Conservation (phyloP, 2,329 filamentous ascomycete genomes). For the Cercospora zeae-maydis region DNA sequence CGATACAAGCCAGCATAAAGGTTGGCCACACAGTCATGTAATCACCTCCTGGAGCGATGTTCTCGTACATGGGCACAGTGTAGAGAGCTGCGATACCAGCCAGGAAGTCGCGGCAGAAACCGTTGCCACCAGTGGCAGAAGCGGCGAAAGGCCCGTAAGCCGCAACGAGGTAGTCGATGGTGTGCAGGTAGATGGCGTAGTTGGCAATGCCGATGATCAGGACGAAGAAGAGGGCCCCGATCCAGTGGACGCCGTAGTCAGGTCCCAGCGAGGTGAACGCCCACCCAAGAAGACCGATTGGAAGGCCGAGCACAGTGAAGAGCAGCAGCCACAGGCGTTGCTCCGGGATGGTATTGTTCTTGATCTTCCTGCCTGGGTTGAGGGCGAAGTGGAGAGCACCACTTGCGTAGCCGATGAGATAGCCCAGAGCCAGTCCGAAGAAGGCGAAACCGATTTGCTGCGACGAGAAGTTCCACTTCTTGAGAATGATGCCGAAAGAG, state of each 20-base stretch:
- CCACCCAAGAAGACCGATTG: constrained; percentile 67
- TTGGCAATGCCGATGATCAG: constrained; percentile 69
- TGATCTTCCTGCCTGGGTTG: constrained; percentile 48
- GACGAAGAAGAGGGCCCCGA: constrained; percentile 63
- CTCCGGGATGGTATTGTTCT: constrained; percentile 55
- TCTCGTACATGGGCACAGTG: constrained; percentile 52
- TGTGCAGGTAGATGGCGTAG: constrained; percentile 36
- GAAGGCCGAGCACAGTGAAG: constrained; percentile 57
- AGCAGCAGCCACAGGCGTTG: constrained; percentile 63
- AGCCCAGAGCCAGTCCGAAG: constrained; percentile 58
- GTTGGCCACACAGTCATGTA: constrained; percentile 47
- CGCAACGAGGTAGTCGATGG: constrained; percentile 62
- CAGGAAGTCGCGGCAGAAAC: constrained; percentile 68
- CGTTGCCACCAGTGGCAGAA: constrained; percentile 72
- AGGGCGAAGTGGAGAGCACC: constrained; percentile 44
- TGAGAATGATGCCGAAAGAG: constrained; percentile 64
- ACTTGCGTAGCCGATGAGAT: constrained; percentile 61
- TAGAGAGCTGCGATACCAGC: constrained; percentile 69
- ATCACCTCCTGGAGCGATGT: constrained; percentile 26
- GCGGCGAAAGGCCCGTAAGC: constrained; percentile 70
- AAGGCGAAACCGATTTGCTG: constrained; percentile 59
- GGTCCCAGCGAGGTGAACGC: constrained; percentile 65
- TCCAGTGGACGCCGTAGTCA: constrained; percentile 56
- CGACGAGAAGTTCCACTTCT: constrained; percentile 57
- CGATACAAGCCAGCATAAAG: constrained; percentile 51